Base-by-base conservation (phyloP, 148 eudicot species). In the Camellia lanceoleosa region DNA sequence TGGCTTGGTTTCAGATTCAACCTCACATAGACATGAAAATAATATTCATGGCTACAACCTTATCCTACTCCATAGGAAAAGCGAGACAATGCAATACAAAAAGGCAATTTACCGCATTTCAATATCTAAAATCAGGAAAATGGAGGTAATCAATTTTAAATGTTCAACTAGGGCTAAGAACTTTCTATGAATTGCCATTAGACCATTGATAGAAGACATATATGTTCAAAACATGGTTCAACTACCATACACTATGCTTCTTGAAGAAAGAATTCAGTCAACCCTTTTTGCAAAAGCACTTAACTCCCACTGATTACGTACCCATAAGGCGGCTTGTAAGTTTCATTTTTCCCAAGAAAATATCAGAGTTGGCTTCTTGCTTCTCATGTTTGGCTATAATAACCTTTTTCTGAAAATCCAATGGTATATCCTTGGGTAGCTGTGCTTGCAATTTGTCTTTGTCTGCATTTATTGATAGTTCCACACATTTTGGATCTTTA, bases 331-430 rank as follows among this genome's bases (percentile, higher is more conserved):
- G n/a, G 85, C 80, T 75, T 88, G 76, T 79, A 82, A 19, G 83
- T 79, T 70, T 83, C 86, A 77, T 77, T 14, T 73, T 79, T 47
- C 84, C 85, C 83, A 71, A 70, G 44, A 77, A 84, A 69, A 67
- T 75, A 14, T 73, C 72, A 44, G 88, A 75, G 76, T 78, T 78
- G 71, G 82, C 56, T 11, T 80, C 88, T 79, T 82, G 87, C 81
- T 80, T 78, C 77, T 90, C 98, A 80, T 91, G 89, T 77, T 88
- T 92, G 62, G 87, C 83, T 66, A 92, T 74, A 58, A 89, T 89
- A 81, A 94, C 83, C 73, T 97, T 97, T 81, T 83, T 94, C 84
- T 97, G 99, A 78, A 97, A 97, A 83, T 97, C 91, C 41, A 90
- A 68, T 38, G 84, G 78, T 41, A 87, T 38, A 67, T 86, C 90